Percentiles rank a stretch among this genome's conserved stretches.
Conservation (phyloP, 2,329 filamentous ascomycete species). For the Trichoderma afroharzianum region DNA sequence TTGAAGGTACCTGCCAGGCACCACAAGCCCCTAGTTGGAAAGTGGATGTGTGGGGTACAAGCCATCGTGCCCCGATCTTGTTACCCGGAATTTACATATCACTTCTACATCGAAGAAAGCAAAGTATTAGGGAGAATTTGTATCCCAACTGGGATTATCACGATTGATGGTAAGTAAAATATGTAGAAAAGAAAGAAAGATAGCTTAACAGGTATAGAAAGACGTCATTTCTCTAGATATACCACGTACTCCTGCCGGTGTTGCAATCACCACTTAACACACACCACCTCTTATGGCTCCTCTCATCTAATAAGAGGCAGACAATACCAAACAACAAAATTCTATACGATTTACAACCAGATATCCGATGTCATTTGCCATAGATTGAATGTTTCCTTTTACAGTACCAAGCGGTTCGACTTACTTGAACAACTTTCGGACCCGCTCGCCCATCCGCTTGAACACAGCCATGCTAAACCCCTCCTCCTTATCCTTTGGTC, state of each 20-base stretch:
- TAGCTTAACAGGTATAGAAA: background rate
- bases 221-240: background rate
- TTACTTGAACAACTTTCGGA: background rate
- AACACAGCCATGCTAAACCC: background rate
- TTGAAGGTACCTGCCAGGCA: background rate
- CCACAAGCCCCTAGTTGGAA: background rate
- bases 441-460: background rate
- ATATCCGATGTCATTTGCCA: background rate
- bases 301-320: background rate
- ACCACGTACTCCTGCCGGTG: background rate
- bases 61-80: background rate
- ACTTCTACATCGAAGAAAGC: background rate
- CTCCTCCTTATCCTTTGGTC: slow-evolving; percentile 6
- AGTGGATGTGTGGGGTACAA: background rate
- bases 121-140: background rate
- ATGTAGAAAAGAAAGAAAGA: background rate
- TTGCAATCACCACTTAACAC: background rate
- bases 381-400: background rate
- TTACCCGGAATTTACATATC: background rate
- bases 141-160: background rate
- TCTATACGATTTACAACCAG: background rate
- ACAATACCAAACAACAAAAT: background rate
- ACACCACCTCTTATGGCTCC: background rate
- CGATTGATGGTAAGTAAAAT: background rate
- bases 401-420: no score